These are phyloP conservation scores for Asterophora lycoperdoides DNA, from an alignment of 768 basidiomycete genomes.

Conservation along the genomic window DNA sequence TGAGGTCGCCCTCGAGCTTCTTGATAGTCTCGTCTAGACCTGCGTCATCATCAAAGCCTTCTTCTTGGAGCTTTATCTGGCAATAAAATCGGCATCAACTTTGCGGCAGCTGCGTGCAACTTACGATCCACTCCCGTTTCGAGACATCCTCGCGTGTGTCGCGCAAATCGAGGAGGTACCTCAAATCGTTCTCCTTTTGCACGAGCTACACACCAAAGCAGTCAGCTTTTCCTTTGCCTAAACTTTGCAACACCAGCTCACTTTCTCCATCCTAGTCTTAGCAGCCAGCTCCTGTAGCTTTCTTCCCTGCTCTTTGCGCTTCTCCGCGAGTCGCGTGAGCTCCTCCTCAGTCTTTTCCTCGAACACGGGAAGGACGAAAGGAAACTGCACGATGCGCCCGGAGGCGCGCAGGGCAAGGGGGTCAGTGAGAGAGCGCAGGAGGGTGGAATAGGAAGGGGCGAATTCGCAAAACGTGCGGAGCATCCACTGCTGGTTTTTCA, in stretches of 20 bases:
- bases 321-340: conserved; percentile 70
- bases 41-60: conserved; percentile 76
- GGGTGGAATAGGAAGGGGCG: conserved; percentile 66
- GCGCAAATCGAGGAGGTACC: conserved; percentile 57
- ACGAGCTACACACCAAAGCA: conserved; percentile 41
- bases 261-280: conserved; percentile 82
- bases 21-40: conserved; percentile 80
- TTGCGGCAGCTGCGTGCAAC: conserved; percentile 4
- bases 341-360: conserved; percentile 94
- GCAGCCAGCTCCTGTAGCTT: conserved; percentile 90
- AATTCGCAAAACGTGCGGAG: conserved; percentile 83
- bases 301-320: conserved; percentile 78
- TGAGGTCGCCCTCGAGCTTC: conserved; percentile 76
- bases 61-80: conserved; percentile 56
- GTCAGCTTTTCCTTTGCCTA: too few species aligned
- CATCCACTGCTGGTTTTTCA: conserved; percentile 66
- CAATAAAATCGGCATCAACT: neutral
- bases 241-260: conserved; percentile 19
- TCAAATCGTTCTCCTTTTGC: conserved; percentile 74
- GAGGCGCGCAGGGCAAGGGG: conserved; percentile 58
- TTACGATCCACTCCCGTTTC: conserved; percentile 74
- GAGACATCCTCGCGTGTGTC: conserved; percentile 56
- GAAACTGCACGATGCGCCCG: conserved; percentile 84
- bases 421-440: conserved; percentile 63
- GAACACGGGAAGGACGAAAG: conserved; percentile 57